Conservation (phyloP, 1,139 yeast genomes). For the Candida dubliniensis region DNA sequence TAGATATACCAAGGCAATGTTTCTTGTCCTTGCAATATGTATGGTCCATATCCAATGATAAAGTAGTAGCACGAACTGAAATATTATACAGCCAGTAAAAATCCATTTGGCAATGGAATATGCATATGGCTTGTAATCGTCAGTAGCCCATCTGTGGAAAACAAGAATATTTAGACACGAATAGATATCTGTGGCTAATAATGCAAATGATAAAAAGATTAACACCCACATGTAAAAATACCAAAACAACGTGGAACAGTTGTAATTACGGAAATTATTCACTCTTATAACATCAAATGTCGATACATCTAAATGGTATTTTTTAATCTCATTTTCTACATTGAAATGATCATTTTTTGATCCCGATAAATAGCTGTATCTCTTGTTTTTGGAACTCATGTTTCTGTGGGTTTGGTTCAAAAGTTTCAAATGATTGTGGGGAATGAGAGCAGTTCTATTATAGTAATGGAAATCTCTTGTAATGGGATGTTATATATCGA, state of each 20-base stretch:
- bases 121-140: conserved; percentile 56
- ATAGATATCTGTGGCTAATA: conserved; percentile 73
- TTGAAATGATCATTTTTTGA: conserved; percentile 16
- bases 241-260: conserved; percentile 52
- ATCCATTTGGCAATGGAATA: conserved; percentile 70
- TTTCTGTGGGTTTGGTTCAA: background rate
- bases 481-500: background rate
- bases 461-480: background rate
- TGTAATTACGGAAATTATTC: conserved; percentile 53
- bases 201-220: conserved; percentile 53
- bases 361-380: background rate
- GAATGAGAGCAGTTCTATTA: background rate
- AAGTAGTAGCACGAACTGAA: conserved; percentile 59
- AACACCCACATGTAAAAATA: conserved; percentile 54
- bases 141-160: conserved; percentile 68
- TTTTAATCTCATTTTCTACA: conserved; percentile 28
- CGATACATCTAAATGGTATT: conserved; percentile 38
- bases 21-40: conserved; percentile 55
- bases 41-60: conserved; percentile 64
- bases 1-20: conserved; percentile 71
- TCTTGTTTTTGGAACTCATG: conserved; percentile 1
- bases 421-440: background rate
- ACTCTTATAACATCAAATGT: conserved; percentile 46
- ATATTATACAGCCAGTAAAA: conserved; percentile 81
- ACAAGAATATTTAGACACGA: conserved; percentile 77